Conservation (phyloP, 305 asterid species). For the Andrographis paniculata region DNA sequence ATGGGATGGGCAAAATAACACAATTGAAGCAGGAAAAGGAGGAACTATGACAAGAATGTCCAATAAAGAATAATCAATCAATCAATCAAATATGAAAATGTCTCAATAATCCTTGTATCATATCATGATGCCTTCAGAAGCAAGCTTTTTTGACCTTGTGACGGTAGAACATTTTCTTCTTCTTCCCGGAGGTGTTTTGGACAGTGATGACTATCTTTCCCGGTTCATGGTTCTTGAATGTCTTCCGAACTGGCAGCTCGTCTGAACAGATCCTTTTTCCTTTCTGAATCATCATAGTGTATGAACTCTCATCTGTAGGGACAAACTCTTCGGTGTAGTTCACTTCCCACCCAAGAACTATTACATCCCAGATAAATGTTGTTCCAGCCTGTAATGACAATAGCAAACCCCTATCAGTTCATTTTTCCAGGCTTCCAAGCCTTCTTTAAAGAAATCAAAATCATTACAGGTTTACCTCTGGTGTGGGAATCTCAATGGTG, state of each 20-base stretch:
- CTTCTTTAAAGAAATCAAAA: background rate
- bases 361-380: slow-evolving; percentile 61
- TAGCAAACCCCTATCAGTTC: too few relatives aligned
- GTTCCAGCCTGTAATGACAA: slow-evolving; percentile 43
- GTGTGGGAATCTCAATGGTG: slow-evolving; percentile 56
- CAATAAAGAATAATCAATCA: slow-evolving; percentile 18
- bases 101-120: too few relatives aligned
- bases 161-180: slow-evolving; percentile 58
- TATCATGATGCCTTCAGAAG: too few relatives aligned
- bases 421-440: too few relatives aligned
- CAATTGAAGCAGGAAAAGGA: slow-evolving; percentile 14
- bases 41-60: background rate
- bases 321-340: slow-evolving; percentile 64
- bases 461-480: slow-evolving; percentile 36
- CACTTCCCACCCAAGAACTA: slow-evolving; percentile 67
- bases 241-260: slow-evolving; percentile 40
- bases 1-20: slow-evolving; percentile 3
- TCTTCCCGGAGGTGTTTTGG: slow-evolving; percentile 52
- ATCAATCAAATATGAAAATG: background rate
- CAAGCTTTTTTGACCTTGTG: slow-evolving; percentile 49
- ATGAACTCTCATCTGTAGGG: slow-evolving; percentile 50
- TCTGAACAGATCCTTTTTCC: slow-evolving; percentile 40
- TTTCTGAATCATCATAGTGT: slow-evolving; percentile 63
- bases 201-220: slow-evolving; percentile 62
- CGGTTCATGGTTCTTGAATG: slow-evolving; percentile 56